phyloP scores from a whole-genome alignment of 2,329 filamentous ascomycete species.

The Verticillium dahliae region DNA sequence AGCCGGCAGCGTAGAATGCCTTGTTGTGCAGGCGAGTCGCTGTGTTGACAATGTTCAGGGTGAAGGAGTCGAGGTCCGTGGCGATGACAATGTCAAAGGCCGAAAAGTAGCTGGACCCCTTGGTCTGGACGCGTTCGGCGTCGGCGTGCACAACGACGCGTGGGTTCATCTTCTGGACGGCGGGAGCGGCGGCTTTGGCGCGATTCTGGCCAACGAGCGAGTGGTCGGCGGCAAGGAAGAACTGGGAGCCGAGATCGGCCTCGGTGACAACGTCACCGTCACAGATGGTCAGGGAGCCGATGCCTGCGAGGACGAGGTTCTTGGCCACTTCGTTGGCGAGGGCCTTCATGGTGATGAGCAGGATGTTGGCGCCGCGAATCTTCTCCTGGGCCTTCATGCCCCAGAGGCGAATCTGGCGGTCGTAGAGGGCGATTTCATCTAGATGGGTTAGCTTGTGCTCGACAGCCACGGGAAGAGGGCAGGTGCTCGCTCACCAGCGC shows the following conservation, averaged over 20 bases:
- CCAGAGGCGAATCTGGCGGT: slow-evolving; percentile 96
- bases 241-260: slow-evolving; percentile 74
- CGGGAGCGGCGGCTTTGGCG: slow-evolving; percentile 70
- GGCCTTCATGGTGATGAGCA: slow-evolving; percentile 81
- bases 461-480: not conserved
- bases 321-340: slow-evolving; percentile 94
- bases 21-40: slow-evolving; percentile 71
- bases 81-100: slow-evolving; percentile 82
- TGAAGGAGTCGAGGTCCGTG: slow-evolving; percentile 74
- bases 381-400: slow-evolving; percentile 91
- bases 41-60: slow-evolving; percentile 75
- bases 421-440: slow-evolving; percentile 97
- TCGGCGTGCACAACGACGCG: slow-evolving; percentile 73
- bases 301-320: slow-evolving; percentile 84
- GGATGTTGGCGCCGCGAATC: slow-evolving; percentile 81
- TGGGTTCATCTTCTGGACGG: slow-evolving; percentile 82
- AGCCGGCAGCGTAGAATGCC: slow-evolving; percentile 82
- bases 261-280: slow-evolving; percentile 72
- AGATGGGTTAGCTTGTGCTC: slow-evolving; percentile 3
- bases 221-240: slow-evolving; percentile 66
- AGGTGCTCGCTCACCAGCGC: slow-evolving; percentile 16
- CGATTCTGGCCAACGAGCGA: slow-evolving; percentile 73
- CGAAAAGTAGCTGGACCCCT: slow-evolving; percentile 68
- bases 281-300: slow-evolving; percentile 82
- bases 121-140: slow-evolving; percentile 57